phyloP scores from a whole-genome alignment of 768 basidiomycete genomes.

The Leucosporidium yakuticum region DNA sequence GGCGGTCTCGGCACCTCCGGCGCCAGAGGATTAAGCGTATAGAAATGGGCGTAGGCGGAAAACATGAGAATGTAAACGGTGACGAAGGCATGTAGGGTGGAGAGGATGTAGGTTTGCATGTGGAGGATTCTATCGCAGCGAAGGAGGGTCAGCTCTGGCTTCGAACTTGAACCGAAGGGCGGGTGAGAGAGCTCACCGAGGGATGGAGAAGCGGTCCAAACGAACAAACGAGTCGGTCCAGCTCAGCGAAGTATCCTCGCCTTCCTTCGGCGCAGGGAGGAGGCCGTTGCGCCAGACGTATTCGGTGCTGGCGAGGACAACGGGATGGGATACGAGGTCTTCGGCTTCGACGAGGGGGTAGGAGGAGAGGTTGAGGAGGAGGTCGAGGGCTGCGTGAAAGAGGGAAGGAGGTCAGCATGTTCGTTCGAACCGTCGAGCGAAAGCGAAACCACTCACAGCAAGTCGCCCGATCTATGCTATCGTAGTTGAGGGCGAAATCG shows the following conservation, averaged over 20 bases:
- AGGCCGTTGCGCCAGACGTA: constrained; percentile 36
- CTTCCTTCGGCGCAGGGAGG: constrained; percentile 12
- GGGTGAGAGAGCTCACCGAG: constrained; percentile 13
- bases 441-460: constrained; percentile 16
- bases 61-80: constrained; percentile 36
- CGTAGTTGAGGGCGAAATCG: constrained; percentile 34
- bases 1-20: constrained; percentile 6
- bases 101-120: constrained; percentile 27
- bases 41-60: constrained; percentile 32
- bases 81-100: constrained; percentile 27
- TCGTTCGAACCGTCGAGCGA: neutral
- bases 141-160: neutral
- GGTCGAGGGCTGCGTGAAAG: constrained; percentile 23
- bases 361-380: constrained; percentile 32
- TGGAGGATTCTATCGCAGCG: constrained; percentile 18
- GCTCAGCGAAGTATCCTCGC: neutral
- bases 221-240: constrained; percentile 29
- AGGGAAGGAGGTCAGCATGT: neutral
- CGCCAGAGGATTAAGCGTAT: constrained; percentile 33
- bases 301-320: constrained; percentile 34
- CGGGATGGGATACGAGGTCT: constrained; percentile 33
- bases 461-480: constrained; percentile 34
- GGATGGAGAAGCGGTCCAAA: constrained; percentile 33
- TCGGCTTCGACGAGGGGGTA: constrained; percentile 32
- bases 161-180: neutral